phyloP scores from a whole-genome alignment of 208 protist genomes.

The Crithidia bombi region DNA sequence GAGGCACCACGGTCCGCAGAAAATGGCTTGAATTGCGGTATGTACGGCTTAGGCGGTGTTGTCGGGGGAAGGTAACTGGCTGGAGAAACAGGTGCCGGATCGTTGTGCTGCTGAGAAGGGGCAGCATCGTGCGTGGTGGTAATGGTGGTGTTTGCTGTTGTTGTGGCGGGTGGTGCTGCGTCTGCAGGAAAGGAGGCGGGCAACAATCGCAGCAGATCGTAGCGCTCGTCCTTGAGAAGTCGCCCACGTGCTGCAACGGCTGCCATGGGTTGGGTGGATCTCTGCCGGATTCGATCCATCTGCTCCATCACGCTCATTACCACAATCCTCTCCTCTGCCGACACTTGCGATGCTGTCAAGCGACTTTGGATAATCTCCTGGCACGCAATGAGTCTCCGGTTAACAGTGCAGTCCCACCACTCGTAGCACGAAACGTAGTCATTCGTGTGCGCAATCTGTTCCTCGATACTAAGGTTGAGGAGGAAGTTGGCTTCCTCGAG shows the following conservation, averaged over 20 bases:
- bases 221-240: conserved; percentile 57
- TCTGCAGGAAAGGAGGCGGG: neutral
- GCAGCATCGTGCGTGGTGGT: neutral
- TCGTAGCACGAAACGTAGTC: conserved; percentile 64
- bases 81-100: neutral
- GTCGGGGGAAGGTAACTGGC: neutral
- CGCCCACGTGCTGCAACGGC: conserved; percentile 46
- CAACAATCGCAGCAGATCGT: conserved; percentile 46
- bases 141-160: neutral
- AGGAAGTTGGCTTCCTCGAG: conserved; percentile 61
- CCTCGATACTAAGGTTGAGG: conserved; percentile 62
- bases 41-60: neutral
- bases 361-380: conserved; percentile 36
- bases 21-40: neutral
- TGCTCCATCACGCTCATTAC: conserved; percentile 17
- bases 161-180: neutral
- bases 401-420: conserved; percentile 63
- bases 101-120: neutral
- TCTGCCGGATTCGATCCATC: conserved; percentile 35
- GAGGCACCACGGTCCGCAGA: neutral
- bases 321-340: conserved; percentile 5
- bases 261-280: conserved; percentile 45
- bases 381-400: conserved; percentile 45
- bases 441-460: conserved; percentile 61
- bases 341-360: neutral